Evolutionary conservation across 1,284 basidiomycete species (phyloP).

Genomic region (Fistulina hepatica): DNA sequence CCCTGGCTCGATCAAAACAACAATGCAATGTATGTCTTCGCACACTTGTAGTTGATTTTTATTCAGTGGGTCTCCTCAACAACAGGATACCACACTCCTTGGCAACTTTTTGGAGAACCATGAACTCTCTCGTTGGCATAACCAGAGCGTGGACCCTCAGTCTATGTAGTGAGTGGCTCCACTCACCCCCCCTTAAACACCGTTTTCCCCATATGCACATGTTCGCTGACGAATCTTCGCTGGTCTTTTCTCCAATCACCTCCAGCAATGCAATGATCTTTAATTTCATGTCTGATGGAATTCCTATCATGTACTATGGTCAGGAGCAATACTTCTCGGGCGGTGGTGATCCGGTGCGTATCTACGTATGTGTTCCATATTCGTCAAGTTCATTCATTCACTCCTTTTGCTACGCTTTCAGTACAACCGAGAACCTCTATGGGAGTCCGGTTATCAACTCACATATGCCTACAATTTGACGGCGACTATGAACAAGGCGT

Average conservation of each 20-base stretch:
- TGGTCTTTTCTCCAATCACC: too few relatives aligned
- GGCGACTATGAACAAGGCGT: conserved; percentile 50
- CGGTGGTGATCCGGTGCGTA: conserved; percentile 38
- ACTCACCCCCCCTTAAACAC: not conserved
- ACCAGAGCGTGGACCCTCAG: conserved; percentile 49
- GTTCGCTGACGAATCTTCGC: conserved; percentile 5
- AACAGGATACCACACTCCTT: conserved; percentile 32
- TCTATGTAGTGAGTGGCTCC: conserved; percentile 40
- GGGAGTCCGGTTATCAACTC: conserved; percentile 59
- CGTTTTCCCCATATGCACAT: conserved; percentile 16
- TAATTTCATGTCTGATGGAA: conserved; percentile 57
- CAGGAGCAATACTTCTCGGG: conserved; percentile 63
- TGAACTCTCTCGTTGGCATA: conserved; percentile 67
- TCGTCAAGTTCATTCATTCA: conserved; percentile 1
- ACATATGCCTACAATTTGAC: conserved; percentile 53
- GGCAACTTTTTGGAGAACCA: conserved; percentile 84
- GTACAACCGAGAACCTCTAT: conserved; percentile 71
- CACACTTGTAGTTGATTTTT: not conserved
- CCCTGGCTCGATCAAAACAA: conserved; percentile 40
- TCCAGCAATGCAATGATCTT: conserved; percentile 56
- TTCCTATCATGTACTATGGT: conserved; percentile 76
- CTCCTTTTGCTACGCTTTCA: conserved; percentile 15
- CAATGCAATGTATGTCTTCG: conserved; percentile 34
- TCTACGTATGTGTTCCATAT: not conserved
- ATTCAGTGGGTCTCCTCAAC: not conserved